Evolutionary conservation across 2,329 filamentous ascomycete genomes (phyloP).

Genomic region (Cercospora citrullina): DNA sequence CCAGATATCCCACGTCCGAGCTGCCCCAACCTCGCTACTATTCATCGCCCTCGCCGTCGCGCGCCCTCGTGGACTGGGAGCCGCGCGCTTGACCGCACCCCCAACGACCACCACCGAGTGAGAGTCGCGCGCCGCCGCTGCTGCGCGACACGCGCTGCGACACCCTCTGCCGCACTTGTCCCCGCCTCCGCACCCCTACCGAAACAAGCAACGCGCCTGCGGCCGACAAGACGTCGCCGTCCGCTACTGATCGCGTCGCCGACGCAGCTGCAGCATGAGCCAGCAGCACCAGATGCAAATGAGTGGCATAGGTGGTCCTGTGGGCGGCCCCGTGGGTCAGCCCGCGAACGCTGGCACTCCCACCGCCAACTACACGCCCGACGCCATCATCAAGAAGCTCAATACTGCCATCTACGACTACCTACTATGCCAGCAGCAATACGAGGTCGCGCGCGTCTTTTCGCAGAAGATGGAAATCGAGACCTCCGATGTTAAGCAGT

Average conservation of each 20-base stretch:
- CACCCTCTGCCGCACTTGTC: not conserved
- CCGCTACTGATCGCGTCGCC: constrained; percentile 12
- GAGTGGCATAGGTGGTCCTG: constrained; percentile 63
- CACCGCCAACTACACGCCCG: constrained; percentile 26
- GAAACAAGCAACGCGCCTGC: constrained; percentile 2
- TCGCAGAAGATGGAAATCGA: constrained; percentile 52
- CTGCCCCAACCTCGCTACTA: not conserved
- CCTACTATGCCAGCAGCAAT: constrained; percentile 82
- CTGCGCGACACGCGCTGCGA: constrained; percentile 7
- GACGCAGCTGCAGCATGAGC: constrained; percentile 47
- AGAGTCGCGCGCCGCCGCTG: not conserved
- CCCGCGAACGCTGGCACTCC: constrained; percentile 41
- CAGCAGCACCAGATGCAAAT: constrained; percentile 65
- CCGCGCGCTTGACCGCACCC: not conserved
- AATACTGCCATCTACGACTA: constrained; percentile 93
- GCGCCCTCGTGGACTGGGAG: not conserved
- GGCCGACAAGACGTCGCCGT: not conserved
- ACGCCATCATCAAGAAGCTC: constrained; percentile 60
- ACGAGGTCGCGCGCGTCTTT: constrained; percentile 76
- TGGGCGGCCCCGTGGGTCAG: constrained; percentile 52
- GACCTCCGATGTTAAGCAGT: constrained; percentile 55
- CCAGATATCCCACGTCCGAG: not conserved
- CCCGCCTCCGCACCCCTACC: constrained; percentile 4
- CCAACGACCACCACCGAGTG: not conserved
- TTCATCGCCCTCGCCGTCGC: not conserved